phyloP scores from a whole-genome alignment of 1,284 basidiomycete genomes.

The Malassezia obtusa region DNA sequence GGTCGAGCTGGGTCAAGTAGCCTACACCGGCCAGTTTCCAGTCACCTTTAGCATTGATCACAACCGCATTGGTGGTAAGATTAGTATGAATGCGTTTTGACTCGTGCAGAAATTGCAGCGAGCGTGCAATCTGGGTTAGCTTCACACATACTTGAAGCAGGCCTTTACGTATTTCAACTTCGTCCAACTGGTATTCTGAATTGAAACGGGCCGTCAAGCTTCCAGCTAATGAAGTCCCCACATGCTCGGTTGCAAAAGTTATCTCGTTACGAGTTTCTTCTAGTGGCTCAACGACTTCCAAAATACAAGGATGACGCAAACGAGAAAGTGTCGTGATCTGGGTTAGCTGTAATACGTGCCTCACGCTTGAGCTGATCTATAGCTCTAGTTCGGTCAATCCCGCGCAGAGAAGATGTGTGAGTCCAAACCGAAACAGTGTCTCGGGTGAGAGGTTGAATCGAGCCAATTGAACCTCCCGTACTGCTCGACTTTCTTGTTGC shows the following conservation, averaged over 20 bases:
- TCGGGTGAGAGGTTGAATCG: slow-evolving; percentile 6
- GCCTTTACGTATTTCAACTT: slow-evolving; percentile 81
- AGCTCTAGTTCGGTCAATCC: slow-evolving; percentile 21
- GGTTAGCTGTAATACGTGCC: not conserved
- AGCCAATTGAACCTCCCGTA: not conserved
- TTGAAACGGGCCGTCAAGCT: slow-evolving; percentile 21
- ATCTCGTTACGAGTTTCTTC: slow-evolving; percentile 78
- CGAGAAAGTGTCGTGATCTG: slow-evolving; percentile 60
- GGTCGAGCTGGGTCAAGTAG: slow-evolving; percentile 64
- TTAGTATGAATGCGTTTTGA: slow-evolving; percentile 88
- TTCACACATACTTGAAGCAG: slow-evolving; percentile 62
- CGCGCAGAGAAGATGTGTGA: slow-evolving; percentile 25
- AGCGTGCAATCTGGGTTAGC: slow-evolving; percentile 57
- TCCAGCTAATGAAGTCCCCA: slow-evolving; percentile 25
- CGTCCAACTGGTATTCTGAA: slow-evolving; percentile 37
- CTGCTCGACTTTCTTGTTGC: slow-evolving; percentile 28
- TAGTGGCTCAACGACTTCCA: slow-evolving; percentile 97
- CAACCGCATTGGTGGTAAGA: slow-evolving; percentile 57
- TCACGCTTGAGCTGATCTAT: slow-evolving; percentile 43
- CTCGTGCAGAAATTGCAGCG: slow-evolving; percentile 79
- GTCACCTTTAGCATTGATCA: slow-evolving; percentile 63
- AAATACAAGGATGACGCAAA: slow-evolving; percentile 81
- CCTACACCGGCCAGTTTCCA: slow-evolving; percentile 93
- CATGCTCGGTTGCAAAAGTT: slow-evolving; percentile 80
- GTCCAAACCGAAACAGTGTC: slow-evolving; percentile 33